These are phyloP conservation scores for Xylaria nigripes DNA, from an alignment of 495 filamentous ascomycete species.

Conservation along the genomic window DNA sequence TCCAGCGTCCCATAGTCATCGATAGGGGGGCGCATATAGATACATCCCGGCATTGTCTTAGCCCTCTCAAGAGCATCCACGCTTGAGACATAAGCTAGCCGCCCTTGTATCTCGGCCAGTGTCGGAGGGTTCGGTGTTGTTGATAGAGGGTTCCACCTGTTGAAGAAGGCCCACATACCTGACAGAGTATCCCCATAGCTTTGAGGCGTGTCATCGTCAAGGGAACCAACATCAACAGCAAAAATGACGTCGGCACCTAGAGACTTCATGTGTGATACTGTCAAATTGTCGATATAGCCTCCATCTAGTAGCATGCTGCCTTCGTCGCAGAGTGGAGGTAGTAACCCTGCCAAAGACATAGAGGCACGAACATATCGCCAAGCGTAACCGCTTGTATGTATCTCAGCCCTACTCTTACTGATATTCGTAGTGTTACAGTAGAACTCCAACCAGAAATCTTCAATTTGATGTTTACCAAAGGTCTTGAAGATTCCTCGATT, in stretches of 20 bases:
- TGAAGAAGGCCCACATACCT: constrained; percentile 88
- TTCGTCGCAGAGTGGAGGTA: constrained; percentile 93
- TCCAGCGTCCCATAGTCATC: constrained; percentile 91
- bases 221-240: constrained; percentile 84
- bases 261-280: constrained; percentile 92
- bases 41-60: constrained; percentile 76
- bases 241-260: constrained; percentile 91
- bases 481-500: constrained; percentile 99
- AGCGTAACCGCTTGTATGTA: constrained; percentile 89
- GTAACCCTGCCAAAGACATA: constrained; percentile 87
- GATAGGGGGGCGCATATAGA: constrained; percentile 93
- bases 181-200: constrained; percentile 86
- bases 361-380: constrained; percentile 95
- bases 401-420: constrained; percentile 76
- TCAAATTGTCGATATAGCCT: constrained; percentile 95
- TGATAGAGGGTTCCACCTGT: constrained; percentile 95
- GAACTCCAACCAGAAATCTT: constrained; percentile 98
- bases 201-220: constrained; percentile 87
- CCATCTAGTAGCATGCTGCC: constrained; percentile 94
- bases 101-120: constrained; percentile 87
- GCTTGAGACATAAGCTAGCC: constrained; percentile 86
- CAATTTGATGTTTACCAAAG: constrained; percentile 91
- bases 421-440: constrained; percentile 99
- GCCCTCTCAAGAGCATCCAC: constrained; percentile 91
- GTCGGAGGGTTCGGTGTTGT: constrained; percentile 83